phyloP scores from a whole-genome alignment of 2,329 filamentous ascomycete species.

The Pseudogymnoascus sp. region DNA sequence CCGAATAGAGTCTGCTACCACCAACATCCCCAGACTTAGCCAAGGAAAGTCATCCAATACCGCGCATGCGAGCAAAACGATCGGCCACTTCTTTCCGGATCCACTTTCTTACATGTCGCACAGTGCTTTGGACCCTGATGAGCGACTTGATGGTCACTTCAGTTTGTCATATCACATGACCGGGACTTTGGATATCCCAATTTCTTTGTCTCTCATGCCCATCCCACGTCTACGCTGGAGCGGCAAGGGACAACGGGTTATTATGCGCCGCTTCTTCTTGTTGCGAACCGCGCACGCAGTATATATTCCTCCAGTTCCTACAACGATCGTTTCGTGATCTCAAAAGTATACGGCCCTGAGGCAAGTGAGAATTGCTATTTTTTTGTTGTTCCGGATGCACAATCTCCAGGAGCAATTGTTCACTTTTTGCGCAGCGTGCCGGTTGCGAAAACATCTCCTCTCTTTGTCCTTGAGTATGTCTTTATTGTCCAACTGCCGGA shows the following conservation, averaged over 20 bases:
- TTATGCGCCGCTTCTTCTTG: not conserved
- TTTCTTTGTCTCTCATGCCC: not conserved
- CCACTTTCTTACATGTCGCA: not conserved
- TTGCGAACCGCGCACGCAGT: not conserved
- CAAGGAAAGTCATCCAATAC: not conserved
- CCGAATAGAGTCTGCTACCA: not conserved
- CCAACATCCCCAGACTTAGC: not conserved
- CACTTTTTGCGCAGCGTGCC: not conserved
- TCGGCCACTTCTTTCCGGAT: not conserved
- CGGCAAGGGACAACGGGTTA: not conserved
- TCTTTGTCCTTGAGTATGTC: conserved; percentile 1
- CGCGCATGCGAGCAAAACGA: not conserved
- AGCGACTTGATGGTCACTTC: not conserved
- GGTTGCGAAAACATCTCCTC: not conserved
- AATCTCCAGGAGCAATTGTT: not conserved
- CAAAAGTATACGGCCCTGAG: not conserved
- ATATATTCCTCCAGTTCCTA: not conserved
- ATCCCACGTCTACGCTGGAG: not conserved
- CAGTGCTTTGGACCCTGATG: not conserved
- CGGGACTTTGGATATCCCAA: not conserved
- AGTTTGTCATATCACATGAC: not conserved
- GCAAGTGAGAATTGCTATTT: not conserved
- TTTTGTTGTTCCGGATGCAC: not conserved
- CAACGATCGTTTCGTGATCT: not conserved
- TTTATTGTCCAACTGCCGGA: conserved; percentile 4